Conservation (phyloP, 495 filamentous ascomycete species). For the Podospora pseudocomata region DNA sequence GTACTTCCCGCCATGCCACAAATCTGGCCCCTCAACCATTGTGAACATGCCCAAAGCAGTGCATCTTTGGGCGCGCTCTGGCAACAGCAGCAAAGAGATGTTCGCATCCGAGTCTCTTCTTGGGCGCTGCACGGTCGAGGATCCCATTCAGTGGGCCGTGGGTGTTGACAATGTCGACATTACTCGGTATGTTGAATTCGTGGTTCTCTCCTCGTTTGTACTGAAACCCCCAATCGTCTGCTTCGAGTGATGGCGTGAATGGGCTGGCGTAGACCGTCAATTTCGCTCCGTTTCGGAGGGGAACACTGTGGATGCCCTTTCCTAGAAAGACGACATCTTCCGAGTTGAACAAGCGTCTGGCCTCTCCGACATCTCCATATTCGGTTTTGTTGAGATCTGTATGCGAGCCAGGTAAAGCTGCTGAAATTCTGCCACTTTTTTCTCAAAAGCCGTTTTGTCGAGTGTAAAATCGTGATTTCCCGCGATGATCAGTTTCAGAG, state of each 20-base stretch:
- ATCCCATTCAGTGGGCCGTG: conserved; percentile 66
- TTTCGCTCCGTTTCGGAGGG: conserved; percentile 53
- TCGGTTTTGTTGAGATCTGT: neutral
- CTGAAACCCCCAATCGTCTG: conserved; percentile 57
- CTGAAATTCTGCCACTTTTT: neutral
- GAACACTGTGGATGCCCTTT: conserved; percentile 59
- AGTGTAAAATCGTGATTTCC: conserved; percentile 78
- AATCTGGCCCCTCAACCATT: conserved; percentile 68
- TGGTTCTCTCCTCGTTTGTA: conserved; percentile 52
- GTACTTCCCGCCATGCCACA: conserved; percentile 49
- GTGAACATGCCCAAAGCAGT: conserved; percentile 75
- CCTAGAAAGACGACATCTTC: conserved; percentile 58
- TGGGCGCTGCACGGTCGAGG: conserved; percentile 45
- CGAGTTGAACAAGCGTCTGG: conserved; percentile 37
- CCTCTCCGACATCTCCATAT: conserved; percentile 18
- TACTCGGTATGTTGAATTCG: conserved; percentile 42
- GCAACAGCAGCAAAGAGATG: conserved; percentile 56
- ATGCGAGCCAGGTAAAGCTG: neutral
- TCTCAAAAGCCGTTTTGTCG: conserved; percentile 42
- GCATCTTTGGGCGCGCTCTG: conserved; percentile 52
- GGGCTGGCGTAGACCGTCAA: conserved; percentile 68
- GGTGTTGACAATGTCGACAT: conserved; percentile 64
- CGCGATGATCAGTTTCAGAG: conserved; percentile 74
- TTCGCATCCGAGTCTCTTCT: conserved; percentile 51
- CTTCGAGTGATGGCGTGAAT: conserved; percentile 59